Evolutionary conservation across 768 basidiomycete genomes (phyloP).

Genomic region (Fomitopsis serialis): DNA sequence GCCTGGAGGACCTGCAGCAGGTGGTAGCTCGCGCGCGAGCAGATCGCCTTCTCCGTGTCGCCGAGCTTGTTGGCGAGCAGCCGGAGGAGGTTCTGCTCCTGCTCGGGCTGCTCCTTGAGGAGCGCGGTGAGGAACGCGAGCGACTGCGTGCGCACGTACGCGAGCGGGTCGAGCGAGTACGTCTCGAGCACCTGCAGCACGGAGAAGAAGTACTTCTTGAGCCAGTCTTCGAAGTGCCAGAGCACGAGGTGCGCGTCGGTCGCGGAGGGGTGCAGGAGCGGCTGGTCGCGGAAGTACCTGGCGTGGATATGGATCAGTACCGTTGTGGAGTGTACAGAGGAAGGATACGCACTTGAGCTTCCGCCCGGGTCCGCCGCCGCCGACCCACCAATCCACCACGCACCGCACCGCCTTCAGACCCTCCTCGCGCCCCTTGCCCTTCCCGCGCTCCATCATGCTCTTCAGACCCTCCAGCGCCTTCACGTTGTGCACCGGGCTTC

Average conservation of each 20-base stretch:
- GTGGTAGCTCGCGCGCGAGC: constrained; percentile 87
- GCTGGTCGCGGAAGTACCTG: constrained; percentile 91
- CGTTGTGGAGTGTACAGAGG: background rate
- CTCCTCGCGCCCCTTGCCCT: constrained; percentile 88
- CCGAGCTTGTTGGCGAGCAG: constrained; percentile 95
- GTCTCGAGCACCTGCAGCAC: constrained; percentile 88
- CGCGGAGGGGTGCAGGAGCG: constrained; percentile 53
- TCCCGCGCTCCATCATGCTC: constrained; percentile 69
- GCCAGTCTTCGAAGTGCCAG: constrained; percentile 96
- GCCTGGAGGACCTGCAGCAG: constrained; percentile 83
- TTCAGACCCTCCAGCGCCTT: constrained; percentile 74
- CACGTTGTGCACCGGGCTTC: constrained; percentile 80
- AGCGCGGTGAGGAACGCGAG: constrained; percentile 74
- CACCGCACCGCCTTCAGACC: constrained; percentile 86
- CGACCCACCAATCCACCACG: constrained; percentile 96
- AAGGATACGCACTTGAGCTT: constrained; percentile 69
- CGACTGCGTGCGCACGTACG: constrained; percentile 84
- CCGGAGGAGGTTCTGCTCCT: constrained; percentile 92
- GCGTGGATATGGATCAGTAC: background rate
- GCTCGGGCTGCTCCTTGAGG: constrained; percentile 87
- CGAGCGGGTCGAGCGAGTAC: constrained; percentile 77
- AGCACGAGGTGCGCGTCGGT: constrained; percentile 70
- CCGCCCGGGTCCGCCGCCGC: constrained; percentile 82
- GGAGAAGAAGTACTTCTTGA: constrained; percentile 95
- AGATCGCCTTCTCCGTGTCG: constrained; percentile 82